Evolutionary conservation across 352 stramenopile species (phyloP), one percentile per base, ranked within the genome.

Genomic region (Lagenidium sp.): DNA sequence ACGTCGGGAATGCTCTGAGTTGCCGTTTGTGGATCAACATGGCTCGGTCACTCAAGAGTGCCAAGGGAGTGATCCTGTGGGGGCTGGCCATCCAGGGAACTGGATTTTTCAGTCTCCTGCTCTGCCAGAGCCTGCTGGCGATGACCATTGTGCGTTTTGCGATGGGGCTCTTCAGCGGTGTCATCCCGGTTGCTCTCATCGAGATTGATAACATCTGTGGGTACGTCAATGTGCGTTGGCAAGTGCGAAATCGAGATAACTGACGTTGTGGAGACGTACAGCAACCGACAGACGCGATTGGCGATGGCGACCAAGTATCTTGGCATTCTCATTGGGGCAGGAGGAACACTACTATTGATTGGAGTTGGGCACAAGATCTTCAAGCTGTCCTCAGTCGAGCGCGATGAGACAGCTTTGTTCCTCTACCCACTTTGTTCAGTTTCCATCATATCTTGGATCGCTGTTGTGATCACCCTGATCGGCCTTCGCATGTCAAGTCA

Each of bases 191-290:
- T 29, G 74, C 78, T 24, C 56, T 85, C 15, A 86, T 87, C 34
- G 74, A 90, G 49, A 86, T 87, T 19, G 78, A 90, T 53, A 85
- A 82, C 25, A 87, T 90, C 31, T 90, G 78, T 49, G 77, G 76
- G 62, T 73, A 53, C 29, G 56, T 50, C 22, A 8, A 29, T 19
- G 13, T 12, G 34, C 0, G 16, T 41, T 12, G 32, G 2, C 8
- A 35, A 20, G 5, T 51, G 19, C 25, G 21, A n/a, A 32, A 8
- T 32, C 28, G 28, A 13, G 28, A 4, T 45, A 36, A 15, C 36
- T 39, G 13, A 39, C 16, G n/a, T 16, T 16, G 34, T 39, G 8
- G n/a, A 12, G 7, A 21, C 6, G 34, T 39, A 20, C 12, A 72
- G 63, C 23, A 82, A 85, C 28, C 65, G 77, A 10, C 77, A 90